Evolutionary conservation across 2,329 filamentous ascomycete species (phyloP).

Genomic region (Drechslerella dactyloides): DNA sequence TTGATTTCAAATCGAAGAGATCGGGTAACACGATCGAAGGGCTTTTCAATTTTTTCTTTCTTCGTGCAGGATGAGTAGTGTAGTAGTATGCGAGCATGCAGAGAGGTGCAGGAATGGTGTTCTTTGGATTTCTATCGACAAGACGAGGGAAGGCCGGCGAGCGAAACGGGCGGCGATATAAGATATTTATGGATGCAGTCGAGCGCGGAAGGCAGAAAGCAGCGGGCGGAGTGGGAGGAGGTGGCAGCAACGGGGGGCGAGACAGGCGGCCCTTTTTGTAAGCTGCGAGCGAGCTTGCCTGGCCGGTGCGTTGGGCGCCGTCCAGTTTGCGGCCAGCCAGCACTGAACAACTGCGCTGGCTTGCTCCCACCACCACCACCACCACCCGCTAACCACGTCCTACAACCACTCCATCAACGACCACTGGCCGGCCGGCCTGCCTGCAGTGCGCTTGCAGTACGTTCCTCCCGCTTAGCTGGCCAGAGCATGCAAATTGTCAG

Average conservation of each 20-base stretch:
- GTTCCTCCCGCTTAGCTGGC: constrained; percentile 45
- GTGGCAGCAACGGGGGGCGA: constrained; percentile 37
- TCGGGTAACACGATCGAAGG: constrained; percentile 30
- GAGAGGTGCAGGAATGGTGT: constrained; percentile 13
- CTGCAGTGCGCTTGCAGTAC: too few species aligned
- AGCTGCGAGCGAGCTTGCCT: constrained; percentile 28
- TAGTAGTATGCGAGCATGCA: too few species aligned
- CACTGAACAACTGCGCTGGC: not conserved
- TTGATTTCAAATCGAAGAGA: constrained; percentile 52
- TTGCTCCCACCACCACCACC: not conserved
- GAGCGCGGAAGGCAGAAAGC: constrained; percentile 14
- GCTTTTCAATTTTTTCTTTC: constrained; percentile 14
- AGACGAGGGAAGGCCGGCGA: constrained; percentile 36
- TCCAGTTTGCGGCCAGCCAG: constrained; percentile 6
- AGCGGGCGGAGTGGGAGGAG: constrained; percentile 31
- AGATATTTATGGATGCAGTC: constrained; percentile 29
- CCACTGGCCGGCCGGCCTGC: too few species aligned
- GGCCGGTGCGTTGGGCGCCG: not conserved
- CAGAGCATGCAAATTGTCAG: constrained; percentile 51
- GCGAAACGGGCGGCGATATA: constrained; percentile 12
- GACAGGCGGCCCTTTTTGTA: constrained; percentile 49
- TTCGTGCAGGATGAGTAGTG: constrained; percentile 16
- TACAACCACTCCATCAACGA: too few species aligned
- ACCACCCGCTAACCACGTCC: not conserved
- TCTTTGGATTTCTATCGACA: constrained; percentile 51